A percentile compares a stretch with the other conserved stretches of the same genome.
Conservation (phyloP, 768 basidiomycete species). For the Mycena filopes region DNA sequence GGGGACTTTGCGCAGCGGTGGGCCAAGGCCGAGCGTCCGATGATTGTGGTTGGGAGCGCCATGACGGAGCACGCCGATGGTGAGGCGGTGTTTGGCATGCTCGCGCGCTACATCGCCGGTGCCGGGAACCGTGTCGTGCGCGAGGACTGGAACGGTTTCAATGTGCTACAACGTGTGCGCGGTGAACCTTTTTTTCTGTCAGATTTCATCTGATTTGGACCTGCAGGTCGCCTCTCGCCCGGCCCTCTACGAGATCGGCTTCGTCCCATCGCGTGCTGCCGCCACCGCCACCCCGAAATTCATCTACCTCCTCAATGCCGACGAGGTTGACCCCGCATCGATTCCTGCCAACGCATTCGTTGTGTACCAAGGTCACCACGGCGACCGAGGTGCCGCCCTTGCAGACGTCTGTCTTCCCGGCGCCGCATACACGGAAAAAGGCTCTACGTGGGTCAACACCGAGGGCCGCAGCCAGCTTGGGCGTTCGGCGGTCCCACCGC, state of each 20-base stretch:
- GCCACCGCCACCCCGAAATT: slow-evolving; percentile 88
- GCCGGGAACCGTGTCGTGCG: slow-evolving; percentile 83
- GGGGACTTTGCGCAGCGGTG: slow-evolving; percentile 78
- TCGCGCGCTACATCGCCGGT: slow-evolving; percentile 82
- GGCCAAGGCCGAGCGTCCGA: slow-evolving; percentile 88
- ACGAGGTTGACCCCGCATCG: slow-evolving; percentile 88
- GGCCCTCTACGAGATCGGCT: slow-evolving; percentile 95
- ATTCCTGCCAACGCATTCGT: slow-evolving; percentile 95
- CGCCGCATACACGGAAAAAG: slow-evolving; percentile 92
- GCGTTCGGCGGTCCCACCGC: slow-evolving; percentile 90
- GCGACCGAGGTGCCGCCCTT: slow-evolving; percentile 94
- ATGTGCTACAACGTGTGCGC: slow-evolving; percentile 88
- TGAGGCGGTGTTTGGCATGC: slow-evolving; percentile 75
- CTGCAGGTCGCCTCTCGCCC: slow-evolving; percentile 87
- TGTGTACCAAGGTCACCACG: slow-evolving; percentile 99
- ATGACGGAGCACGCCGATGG: slow-evolving; percentile 89
- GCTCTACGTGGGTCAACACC: slow-evolving; percentile 94
- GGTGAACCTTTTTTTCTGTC: not conserved
- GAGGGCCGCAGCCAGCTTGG: slow-evolving; percentile 94
- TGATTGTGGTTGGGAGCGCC: slow-evolving; percentile 93
- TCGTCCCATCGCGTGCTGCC: slow-evolving; percentile 86
- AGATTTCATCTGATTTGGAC: slow-evolving; percentile 1
- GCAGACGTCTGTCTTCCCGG: slow-evolving; percentile 97
- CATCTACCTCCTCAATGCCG: slow-evolving; percentile 95
- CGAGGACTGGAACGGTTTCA: slow-evolving; percentile 96